A percentile compares a stretch with the other conserved stretches of the same genome.
Evolutionary conservation across 345 rosid species (phyloP).

Genomic region (Eucalyptus marginata): DNA sequence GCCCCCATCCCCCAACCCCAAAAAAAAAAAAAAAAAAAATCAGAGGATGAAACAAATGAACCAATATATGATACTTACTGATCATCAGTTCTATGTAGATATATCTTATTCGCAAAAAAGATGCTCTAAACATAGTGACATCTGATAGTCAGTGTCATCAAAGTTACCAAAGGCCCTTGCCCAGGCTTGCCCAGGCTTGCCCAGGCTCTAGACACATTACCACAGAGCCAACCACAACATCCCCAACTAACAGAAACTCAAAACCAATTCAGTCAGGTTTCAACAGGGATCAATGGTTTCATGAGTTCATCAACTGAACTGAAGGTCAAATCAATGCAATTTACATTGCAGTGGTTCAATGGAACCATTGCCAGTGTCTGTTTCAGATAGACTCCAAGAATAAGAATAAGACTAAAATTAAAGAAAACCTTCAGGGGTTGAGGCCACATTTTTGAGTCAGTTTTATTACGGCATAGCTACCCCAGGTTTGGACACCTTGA

Average conservation of each 20-base stretch:
- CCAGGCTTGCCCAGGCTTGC: not conserved
- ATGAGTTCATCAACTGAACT: not conserved
- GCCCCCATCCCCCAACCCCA: not conserved
- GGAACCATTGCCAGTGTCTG: not conserved
- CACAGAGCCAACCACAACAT: not conserved
- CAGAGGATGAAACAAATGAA: not conserved
- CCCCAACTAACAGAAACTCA: not conserved
- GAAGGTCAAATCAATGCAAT: not conserved
- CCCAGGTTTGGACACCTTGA: not conserved
- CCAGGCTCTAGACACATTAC: not conserved
- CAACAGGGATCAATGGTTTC: not conserved
- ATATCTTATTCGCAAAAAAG: not conserved
- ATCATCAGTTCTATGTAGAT: not conserved
- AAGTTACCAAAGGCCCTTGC: not conserved
- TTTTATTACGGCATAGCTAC: not conserved
- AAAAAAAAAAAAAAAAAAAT: not conserved
- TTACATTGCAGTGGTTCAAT: not conserved
- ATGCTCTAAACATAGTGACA: not conserved
- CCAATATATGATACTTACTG: not conserved
- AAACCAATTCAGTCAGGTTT: not conserved
- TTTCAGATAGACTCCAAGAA: not conserved
- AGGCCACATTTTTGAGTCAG: not conserved
- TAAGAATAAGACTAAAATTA: not conserved
- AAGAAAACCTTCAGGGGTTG: not conserved
- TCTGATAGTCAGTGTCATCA: not conserved